These are phyloP conservation scores for Sclerotinia glacialis DNA, from an alignment of 2,329 filamentous ascomycete genomes.

Conservation along the genomic window DNA sequence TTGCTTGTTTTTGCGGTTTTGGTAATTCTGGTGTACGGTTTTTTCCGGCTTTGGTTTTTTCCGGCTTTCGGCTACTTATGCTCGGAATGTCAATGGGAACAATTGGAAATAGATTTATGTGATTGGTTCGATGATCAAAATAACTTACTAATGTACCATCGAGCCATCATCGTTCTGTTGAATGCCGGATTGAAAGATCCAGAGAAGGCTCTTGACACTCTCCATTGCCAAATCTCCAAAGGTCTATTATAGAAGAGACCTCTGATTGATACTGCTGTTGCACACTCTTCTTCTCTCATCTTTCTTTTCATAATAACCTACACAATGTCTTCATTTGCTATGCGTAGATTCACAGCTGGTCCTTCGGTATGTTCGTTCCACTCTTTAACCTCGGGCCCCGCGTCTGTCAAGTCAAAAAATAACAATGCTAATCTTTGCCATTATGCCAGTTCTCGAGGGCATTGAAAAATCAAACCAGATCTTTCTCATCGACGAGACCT, in stretches of 20 bases:
- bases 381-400: slow-evolving; percentile 22
- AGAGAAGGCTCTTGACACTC: slow-evolving; percentile 12
- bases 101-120: slow-evolving; percentile 17
- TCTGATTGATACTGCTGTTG: slow-evolving; percentile 14
- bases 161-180: slow-evolving; percentile 19
- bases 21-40: not conserved
- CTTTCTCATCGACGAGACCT: slow-evolving; percentile 84
- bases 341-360: slow-evolving; percentile 58
- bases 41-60: not conserved
- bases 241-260: slow-evolving; percentile 5
- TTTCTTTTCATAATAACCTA: slow-evolving; percentile 21
- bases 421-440: slow-evolving; percentile 30
- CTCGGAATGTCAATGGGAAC: not conserved
- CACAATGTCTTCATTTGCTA: slow-evolving; percentile 63
- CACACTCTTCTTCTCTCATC: slow-evolving; percentile 26
- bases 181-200: slow-evolving; percentile 15
- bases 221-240: slow-evolving; percentile 9
- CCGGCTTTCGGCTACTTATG: slow-evolving; percentile 5
- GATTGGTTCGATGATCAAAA: slow-evolving; percentile 2
- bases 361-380: slow-evolving; percentile 54
- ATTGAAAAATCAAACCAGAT: slow-evolving; percentile 61
- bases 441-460: slow-evolving; percentile 38
- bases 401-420: slow-evolving; percentile 14
- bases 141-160: slow-evolving; percentile 6
- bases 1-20: not conserved